Conservation (phyloP, 192 early-diverging fungal species). For the Dimargaris xerosporica region DNA sequence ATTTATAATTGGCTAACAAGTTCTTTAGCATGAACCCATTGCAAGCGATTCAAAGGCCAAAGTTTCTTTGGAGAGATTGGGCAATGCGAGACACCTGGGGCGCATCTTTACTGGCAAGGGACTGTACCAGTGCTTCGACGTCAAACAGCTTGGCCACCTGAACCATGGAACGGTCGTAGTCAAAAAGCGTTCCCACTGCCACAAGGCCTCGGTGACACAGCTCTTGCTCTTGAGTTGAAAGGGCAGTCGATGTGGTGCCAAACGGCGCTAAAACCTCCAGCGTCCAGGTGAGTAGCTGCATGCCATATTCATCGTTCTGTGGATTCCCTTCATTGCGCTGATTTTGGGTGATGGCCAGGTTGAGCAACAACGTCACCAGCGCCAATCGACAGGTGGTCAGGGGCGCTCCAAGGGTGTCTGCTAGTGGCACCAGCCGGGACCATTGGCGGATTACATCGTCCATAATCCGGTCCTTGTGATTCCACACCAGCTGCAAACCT, state of each 20-base stretch:
- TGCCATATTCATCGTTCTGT: not conserved
- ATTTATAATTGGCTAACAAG: no score
- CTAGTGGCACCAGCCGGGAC: conserved; percentile 13
- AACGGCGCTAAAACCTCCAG: conserved; percentile 17
- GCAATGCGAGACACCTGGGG: no score
- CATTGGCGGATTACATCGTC: conserved; percentile 16
- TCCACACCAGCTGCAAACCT: conserved; percentile 26
- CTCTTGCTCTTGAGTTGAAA: conserved; percentile 33
- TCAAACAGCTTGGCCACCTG: conserved; percentile 9
- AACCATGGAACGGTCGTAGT: not conserved
- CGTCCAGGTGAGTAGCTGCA: conserved; percentile 25
- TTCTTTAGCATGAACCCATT: no score
- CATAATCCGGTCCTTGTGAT: conserved; percentile 17
- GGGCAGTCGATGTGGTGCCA: not conserved
- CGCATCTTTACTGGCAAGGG: no score
- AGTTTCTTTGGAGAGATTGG: no score
- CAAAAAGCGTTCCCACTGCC: conserved; percentile 45
- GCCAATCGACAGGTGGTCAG: conserved; percentile 27
- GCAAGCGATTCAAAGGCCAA: no score
- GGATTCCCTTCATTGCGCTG: not conserved
- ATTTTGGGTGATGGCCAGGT: not conserved
- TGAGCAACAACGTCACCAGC: conserved; percentile 8
- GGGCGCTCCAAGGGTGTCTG: not conserved
- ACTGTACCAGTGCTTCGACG: not conserved
- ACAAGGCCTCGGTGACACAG: conserved; percentile 35